Base-by-base conservation (phyloP, 202 grass and related monocot genomes). In the Schoenoplectus triqueter region DNA sequence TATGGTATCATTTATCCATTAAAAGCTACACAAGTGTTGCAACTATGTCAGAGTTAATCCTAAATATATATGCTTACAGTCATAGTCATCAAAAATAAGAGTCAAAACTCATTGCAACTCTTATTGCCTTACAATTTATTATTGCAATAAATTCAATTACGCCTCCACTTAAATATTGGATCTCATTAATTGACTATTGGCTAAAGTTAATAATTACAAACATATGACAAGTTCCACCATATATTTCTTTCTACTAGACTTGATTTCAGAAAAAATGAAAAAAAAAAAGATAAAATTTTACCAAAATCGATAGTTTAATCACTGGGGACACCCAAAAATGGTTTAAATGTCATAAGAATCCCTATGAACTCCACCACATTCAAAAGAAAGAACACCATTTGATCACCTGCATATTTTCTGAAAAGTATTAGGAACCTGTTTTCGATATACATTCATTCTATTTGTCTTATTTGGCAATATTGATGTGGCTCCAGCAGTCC, bases 381-480 rank as follows among this genome's bases (percentile, higher is more conserved):
- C 64, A 93, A 68, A 87, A 94, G 80, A 62, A 91, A 71, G 84
- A 93, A 88, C 75, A 90, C 81, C 76, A 93, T 85, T 4, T 93
- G 75, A 13, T 85, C 88, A 79, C 91, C 86, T 93, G 17, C 69
- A 82, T 9, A 60, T 44, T 17, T 44, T 21, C 2, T 10, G 14
- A 13, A 78, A 18, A 17, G 39, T 42, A 44, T 78, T 44, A 78
- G 31, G 7, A 44, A 10, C 7, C 39, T 78, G 60, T 59, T 10
- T 59, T 14, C 4, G 14, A n/a, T 59, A 59, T 59, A 10, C 4
- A 15, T 2, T 4, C 13, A 5, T 14, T 60, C 61, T 61, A 61
- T 78, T 78, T 60, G 31, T 5, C 7, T 5, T 60, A 42, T 61
- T 7, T 3, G 2, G 1, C 2, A 15, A 78, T 54, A 75, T 51